These are phyloP conservation scores for Casuarina cunninghamiana DNA, from an alignment of 306 rosid species.

Conservation along the genomic window DNA sequence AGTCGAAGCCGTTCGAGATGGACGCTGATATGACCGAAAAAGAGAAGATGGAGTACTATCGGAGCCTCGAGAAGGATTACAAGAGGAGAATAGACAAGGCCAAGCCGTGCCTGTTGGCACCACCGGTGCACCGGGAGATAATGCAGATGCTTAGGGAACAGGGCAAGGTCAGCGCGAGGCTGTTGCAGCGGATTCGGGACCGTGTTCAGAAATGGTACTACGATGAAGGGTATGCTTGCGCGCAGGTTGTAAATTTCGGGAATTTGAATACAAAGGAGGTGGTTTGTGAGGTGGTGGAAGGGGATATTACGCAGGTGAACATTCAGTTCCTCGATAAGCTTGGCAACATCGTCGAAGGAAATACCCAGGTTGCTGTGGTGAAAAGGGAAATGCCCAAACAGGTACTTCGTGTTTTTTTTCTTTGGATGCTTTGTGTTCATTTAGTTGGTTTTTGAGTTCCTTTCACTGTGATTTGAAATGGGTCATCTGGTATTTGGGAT, in stretches of 20 bases:
- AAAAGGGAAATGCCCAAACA: conserved; percentile 81
- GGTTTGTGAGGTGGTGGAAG: conserved; percentile 97
- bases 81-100: conserved; percentile 79
- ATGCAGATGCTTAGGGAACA: conserved; percentile 63
- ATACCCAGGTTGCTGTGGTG: conserved; percentile 73
- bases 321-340: conserved; percentile 92
- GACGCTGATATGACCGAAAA: conserved; percentile 92
- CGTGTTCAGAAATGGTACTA: conserved; percentile 96
- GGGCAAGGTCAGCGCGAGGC: conserved; percentile 84
- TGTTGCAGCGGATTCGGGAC: conserved; percentile 87
- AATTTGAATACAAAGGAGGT: conserved; percentile 91
- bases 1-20: conserved; percentile 82
- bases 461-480: not conserved
- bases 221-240: conserved; percentile 94
- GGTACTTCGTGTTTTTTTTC: conserved; percentile 40
- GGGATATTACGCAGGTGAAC: conserved; percentile 80
- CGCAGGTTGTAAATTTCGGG: conserved; percentile 95
- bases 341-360: conserved; percentile 90
- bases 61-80: conserved; percentile 83
- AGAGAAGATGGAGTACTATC: conserved; percentile 73
- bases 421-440: not conserved
- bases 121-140: conserved; percentile 61
- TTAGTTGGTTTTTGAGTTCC: not conserved
- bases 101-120: conserved; percentile 72
- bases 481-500: no score